Percentiles rank a stretch among this genome's conserved stretches.
Evolutionary conservation across 2,329 filamentous ascomycete genomes (phyloP).

Genomic region (Ophiocordyceps camponoti-floridani): DNA sequence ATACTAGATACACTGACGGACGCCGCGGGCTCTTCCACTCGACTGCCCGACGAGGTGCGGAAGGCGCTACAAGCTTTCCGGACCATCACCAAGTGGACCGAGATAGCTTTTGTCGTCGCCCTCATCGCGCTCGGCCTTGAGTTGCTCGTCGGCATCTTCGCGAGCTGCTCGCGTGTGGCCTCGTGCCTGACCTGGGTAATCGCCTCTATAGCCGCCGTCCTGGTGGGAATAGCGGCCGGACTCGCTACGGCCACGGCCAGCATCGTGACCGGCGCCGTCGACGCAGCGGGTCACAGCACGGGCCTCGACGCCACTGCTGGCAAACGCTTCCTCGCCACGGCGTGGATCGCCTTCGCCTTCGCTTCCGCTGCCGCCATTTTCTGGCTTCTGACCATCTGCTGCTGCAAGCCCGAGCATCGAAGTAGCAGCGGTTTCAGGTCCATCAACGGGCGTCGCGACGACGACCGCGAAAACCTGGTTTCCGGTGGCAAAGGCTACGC

Average conservation of each 20-base stretch:
- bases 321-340: slow-evolving; percentile 47
- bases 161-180: slow-evolving; percentile 66
- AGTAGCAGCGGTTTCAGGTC: slow-evolving; percentile 12
- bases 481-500: slow-evolving; percentile 19
- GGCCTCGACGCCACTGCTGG: slow-evolving; percentile 51
- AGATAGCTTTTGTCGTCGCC: slow-evolving; percentile 62
- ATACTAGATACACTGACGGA: slow-evolving; percentile 34
- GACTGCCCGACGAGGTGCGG: slow-evolving; percentile 49
- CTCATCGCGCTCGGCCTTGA: slow-evolving; percentile 52
- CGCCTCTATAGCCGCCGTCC: slow-evolving; percentile 39
- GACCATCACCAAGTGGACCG: slow-evolving; percentile 63
- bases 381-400: slow-evolving; percentile 87
- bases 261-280: slow-evolving; percentile 39
- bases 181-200: slow-evolving; percentile 71
- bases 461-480: slow-evolving; percentile 32
- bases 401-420: slow-evolving; percentile 44
- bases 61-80: slow-evolving; percentile 56
- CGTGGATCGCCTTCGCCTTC: slow-evolving; percentile 70
- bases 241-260: slow-evolving; percentile 60
- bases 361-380: slow-evolving; percentile 62
- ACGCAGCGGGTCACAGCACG: slow-evolving; percentile 47
- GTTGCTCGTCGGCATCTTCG: slow-evolving; percentile 62
- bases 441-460: slow-evolving; percentile 8
- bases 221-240: slow-evolving; percentile 43
- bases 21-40: slow-evolving; percentile 32